Evolutionary conservation across 192 early-diverging fungal species (phyloP), one percentile per base, ranked within the genome.

Genomic region (Haplosporangium gracile): DNA sequence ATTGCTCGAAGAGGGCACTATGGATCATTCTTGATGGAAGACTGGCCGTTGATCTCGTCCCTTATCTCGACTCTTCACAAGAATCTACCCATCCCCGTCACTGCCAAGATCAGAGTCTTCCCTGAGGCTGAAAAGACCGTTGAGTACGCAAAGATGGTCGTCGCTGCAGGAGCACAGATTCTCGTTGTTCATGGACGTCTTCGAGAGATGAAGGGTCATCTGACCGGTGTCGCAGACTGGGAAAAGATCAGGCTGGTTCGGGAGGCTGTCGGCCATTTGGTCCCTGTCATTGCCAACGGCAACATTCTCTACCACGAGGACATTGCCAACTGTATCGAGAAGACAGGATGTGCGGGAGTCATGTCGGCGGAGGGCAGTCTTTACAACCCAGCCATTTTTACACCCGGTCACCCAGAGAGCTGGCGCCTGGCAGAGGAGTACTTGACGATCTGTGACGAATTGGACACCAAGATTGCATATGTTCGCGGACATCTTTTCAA

Each of bases 281-380:
- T 99, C 0, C 99, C 99, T 0, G 97, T 99, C 15, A 92, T 99
- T 90, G 97, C 97, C 71, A 99, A 99, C 78, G 99, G 99, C n/a
- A 99, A 99, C 78, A 97, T 99, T 60, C 89, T 98, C 26, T 99
- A 99, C 80, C 89, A 90, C 36, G 96, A 99, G 88, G 98, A 99
- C 72, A 90, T 98, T 43, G 92, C 95, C 74, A 82, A 91, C 5
- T 99, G 97, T 70, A 73, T 99, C 1, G 92, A 94, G 18, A 82
- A 87, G n/a, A 99, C 98, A 13, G 96, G 95, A 16, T 95, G 92
- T 38, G 98, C 96, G 76, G 99, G 97, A 36, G 96, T 99, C 63
- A 99, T 99, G 99, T 93, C 95, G 5, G 98, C 97, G 15, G 96
- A 96, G 81, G 94, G 94, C 8, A 95, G 90, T 76, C 88, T 97